Evolutionary conservation across 192 early-diverging fungal genomes (phyloP).

Genomic region (Phlyctochytrium bullatum): DNA sequence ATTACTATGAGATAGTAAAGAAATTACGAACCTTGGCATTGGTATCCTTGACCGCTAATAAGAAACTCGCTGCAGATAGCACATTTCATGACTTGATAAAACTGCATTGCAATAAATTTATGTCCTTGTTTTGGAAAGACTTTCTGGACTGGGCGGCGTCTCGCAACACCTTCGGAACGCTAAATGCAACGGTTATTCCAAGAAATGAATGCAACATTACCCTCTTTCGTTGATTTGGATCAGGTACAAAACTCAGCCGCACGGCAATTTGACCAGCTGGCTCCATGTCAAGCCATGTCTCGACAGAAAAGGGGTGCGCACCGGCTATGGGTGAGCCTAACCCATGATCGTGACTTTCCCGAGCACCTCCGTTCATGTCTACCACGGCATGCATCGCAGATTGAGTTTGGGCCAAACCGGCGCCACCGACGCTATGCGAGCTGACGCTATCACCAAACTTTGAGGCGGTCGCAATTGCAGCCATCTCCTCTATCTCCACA

Average conservation of each 20-base stretch:
- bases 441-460: background rate
- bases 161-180: conserved; percentile 33
- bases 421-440: conserved; percentile 29
- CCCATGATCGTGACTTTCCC: background rate
- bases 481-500: conserved; percentile 85
- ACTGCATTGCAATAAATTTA: conserved; percentile 85
- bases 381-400: background rate
- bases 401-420: background rate
- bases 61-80: conserved; percentile 94
- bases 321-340: background rate
- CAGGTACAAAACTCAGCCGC: conserved; percentile 68
- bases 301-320: conserved; percentile 26
- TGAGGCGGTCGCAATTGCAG: background rate
- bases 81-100: conserved; percentile 98
- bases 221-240: conserved; percentile 16
- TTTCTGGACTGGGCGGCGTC: conserved; percentile 75
- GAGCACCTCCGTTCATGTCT: background rate
- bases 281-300: conserved; percentile 89
- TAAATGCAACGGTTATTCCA: conserved; percentile 4
- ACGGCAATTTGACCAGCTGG: conserved; percentile 85
- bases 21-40: conserved; percentile 75
- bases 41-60: conserved; percentile 80
- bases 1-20: conserved; percentile 1
- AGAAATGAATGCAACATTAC: background rate
- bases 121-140: conserved; percentile 89